phyloP scores from a whole-genome alignment of 2,329 filamentous ascomycete genomes.

The Annulohypoxylon truncatum region DNA sequence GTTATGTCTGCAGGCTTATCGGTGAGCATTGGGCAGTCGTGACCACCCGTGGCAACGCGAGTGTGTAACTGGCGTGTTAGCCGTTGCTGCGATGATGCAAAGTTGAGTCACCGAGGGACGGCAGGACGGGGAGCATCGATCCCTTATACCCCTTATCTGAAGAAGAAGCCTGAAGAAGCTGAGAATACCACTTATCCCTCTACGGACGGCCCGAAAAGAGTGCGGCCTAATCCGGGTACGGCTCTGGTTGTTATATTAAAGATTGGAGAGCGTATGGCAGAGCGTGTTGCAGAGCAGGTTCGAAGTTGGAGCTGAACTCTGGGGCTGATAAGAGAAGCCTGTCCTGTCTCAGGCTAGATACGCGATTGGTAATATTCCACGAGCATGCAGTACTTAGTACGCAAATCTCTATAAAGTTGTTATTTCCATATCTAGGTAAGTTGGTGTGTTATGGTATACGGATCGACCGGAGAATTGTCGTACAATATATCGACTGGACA shows the following conservation, averaged over 20 bases:
- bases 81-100: background rate
- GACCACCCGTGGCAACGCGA: background rate
- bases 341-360: background rate
- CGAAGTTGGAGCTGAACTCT: background rate
- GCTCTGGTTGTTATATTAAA: background rate
- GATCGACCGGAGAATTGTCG: conserved; percentile 6
- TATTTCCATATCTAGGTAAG: background rate
- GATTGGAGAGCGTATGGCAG: background rate
- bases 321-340: conserved; percentile 19
- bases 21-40: background rate
- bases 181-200: background rate
- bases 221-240: background rate
- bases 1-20: conserved; percentile 7
- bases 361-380: background rate
- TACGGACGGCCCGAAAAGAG: conserved; percentile 4
- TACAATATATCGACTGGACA: background rate
- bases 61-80: background rate
- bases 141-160: too few species aligned
- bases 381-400: background rate
- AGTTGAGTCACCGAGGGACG: background rate
- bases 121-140: background rate
- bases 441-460: background rate
- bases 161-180: conserved; percentile 6
- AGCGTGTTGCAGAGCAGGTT: background rate
- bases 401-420: background rate